Conservation (phyloP, 805 yeast genomes). For the Metschnikowia dekortorum region DNA sequence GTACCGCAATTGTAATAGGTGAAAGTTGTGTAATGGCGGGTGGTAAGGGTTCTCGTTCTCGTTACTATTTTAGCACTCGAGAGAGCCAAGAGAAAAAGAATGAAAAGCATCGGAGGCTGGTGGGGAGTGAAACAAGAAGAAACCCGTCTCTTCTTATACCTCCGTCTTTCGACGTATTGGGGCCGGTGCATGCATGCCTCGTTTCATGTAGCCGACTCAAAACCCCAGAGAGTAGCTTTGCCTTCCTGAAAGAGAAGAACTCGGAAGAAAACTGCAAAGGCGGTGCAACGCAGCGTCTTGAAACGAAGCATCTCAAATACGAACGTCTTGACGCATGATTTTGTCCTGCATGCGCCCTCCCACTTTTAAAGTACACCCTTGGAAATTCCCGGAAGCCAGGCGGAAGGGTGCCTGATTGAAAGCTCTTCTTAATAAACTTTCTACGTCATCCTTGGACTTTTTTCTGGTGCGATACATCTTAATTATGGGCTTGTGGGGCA, state of each 20-base stretch:
- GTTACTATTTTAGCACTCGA: not conserved
- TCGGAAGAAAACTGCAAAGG: not conserved
- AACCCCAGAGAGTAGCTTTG: not conserved
- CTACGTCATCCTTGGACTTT: too few relatives aligned
- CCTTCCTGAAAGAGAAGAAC: not conserved
- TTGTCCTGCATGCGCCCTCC: not conserved
- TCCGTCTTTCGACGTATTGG: not conserved
- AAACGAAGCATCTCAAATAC: not conserved
- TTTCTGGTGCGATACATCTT: not conserved
- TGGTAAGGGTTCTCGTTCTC: not conserved
- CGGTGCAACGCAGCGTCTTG: not conserved
- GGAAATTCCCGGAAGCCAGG: too few relatives aligned
- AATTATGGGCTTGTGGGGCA: not conserved
- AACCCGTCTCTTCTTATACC: not conserved
- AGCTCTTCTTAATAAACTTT: too few relatives aligned
- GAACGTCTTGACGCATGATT: not conserved
- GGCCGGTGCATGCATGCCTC: not conserved
- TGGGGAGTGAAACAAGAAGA: not conserved
- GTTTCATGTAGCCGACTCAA: not conserved
- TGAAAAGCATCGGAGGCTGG: not conserved
- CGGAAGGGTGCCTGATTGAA: too few relatives aligned
- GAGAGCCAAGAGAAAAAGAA: conserved; percentile 1
- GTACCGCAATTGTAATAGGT: conserved; percentile 2
- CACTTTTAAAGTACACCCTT: not conserved
- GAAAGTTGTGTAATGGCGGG: not conserved